A percentile compares a stretch with the other conserved stretches of the same genome.
Conservation (phyloP, 805 yeast genomes). For the Pichia paraexigua region DNA sequence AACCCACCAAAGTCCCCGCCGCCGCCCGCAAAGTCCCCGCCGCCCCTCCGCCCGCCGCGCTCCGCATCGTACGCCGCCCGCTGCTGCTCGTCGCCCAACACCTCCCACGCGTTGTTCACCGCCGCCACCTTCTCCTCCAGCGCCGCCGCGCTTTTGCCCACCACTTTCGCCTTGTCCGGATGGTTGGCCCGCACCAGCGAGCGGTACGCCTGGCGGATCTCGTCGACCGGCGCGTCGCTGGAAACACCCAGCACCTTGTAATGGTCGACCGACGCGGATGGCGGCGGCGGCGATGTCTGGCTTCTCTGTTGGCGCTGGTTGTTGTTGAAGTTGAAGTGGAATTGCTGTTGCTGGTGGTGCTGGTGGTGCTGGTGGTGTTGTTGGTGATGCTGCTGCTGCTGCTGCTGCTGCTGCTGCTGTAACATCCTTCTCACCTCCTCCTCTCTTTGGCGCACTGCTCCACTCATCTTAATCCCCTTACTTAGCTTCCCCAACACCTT, state of each 20-base stretch:
- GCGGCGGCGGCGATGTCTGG: too few species aligned
- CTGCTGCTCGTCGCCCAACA: background rate
- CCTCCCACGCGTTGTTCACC: background rate
- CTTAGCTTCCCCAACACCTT: conserved; percentile 29
- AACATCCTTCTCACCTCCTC: background rate
- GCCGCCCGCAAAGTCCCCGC: background rate
- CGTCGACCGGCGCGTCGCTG: background rate
- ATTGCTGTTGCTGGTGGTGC: conserved; percentile 31
- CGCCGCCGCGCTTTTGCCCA: background rate
- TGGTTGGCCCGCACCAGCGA: background rate
- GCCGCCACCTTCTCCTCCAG: background rate
- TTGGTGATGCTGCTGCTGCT: conserved; percentile 26
- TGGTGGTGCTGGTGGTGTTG: conserved; percentile 15
- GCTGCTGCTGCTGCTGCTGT: conserved; percentile 1
- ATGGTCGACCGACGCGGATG: background rate
- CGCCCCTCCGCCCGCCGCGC: too few species aligned
- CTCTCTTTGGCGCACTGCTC: background rate
- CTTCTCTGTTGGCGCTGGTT: too few species aligned
- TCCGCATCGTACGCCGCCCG: background rate
- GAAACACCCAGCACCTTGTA: background rate
- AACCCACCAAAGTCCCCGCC: background rate
- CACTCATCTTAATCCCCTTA: conserved; percentile 32
- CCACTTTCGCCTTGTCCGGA: background rate
- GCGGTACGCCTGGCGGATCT: background rate
- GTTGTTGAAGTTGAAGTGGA: background rate